These are phyloP conservation scores for Hypoxylon subgilvum DNA, from an alignment of 495 filamentous ascomycete species.

Conservation along the genomic window DNA sequence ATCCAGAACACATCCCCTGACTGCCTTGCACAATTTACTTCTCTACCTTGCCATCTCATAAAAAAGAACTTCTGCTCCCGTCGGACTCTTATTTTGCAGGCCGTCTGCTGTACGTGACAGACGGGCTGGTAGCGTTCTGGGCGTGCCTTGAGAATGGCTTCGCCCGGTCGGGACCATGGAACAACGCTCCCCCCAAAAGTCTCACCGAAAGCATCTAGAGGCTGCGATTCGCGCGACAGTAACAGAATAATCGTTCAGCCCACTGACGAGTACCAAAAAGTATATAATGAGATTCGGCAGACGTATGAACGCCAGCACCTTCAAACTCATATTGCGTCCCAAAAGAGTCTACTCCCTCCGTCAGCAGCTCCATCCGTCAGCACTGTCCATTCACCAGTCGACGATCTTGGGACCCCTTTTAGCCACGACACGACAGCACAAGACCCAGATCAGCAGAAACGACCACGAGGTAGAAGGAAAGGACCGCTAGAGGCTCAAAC, in stretches of 20 bases:
- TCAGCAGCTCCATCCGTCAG: constrained; percentile 24
- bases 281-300: constrained; percentile 44
- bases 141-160: constrained; percentile 18
- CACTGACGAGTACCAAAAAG: constrained; percentile 42
- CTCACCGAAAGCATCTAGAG: constrained; percentile 5
- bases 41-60: constrained; percentile 14
- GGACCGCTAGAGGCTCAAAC: constrained; percentile 32
- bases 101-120: constrained; percentile 8
- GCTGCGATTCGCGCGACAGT: constrained; percentile 16
- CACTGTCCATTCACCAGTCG: constrained; percentile 31
- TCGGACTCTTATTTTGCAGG: constrained; percentile 15
- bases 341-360: constrained; percentile 24
- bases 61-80: constrained; percentile 1
- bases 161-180: constrained; percentile 1
- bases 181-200: neutral
- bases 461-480: constrained; percentile 36
- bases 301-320: constrained; percentile 30
- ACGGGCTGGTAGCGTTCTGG: neutral
- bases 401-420: constrained; percentile 19
- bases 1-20: constrained; percentile 10
- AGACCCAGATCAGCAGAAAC: constrained; percentile 11
- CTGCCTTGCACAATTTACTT: constrained; percentile 14
- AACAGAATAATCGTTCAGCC: constrained; percentile 37
- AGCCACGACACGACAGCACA: constrained; percentile 14
- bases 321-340: constrained; percentile 27